A percentile compares a stretch with the other conserved stretches of the same genome.
These are phyloP conservation scores for Microdochium bolleyi DNA, from an alignment of 2,329 filamentous ascomycete genomes.

Conservation along the genomic window DNA sequence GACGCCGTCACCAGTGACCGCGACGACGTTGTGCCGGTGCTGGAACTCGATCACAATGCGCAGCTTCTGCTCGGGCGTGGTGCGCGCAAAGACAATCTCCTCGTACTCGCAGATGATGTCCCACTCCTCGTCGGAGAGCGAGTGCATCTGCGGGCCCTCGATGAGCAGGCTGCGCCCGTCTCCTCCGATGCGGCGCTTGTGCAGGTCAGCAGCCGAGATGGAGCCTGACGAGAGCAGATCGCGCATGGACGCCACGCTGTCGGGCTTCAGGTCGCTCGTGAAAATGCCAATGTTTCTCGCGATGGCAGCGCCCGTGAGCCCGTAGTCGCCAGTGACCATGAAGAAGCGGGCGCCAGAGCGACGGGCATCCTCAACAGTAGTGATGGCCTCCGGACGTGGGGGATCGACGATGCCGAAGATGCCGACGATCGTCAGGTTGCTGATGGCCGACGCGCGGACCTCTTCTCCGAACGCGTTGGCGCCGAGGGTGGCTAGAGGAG, in stretches of 20 bases:
- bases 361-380: constrained; percentile 31
- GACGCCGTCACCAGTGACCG: constrained; percentile 68
- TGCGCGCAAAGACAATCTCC: constrained; percentile 61
- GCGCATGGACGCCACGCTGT: constrained; percentile 10
- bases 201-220: constrained; percentile 6
- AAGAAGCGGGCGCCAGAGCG: constrained; percentile 35
- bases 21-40: constrained; percentile 50
- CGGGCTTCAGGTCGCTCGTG: constrained; percentile 26
- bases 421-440: constrained; percentile 38
- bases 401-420: constrained; percentile 43
- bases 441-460: constrained; percentile 27
- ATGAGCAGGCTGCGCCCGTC: constrained; percentile 16
- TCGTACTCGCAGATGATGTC: constrained; percentile 37
- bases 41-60: constrained; percentile 54
- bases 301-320: constrained; percentile 18
- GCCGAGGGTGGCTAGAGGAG: constrained; percentile 13
- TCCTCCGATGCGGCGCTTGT: constrained; percentile 10
- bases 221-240: not conserved
- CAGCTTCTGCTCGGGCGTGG: constrained; percentile 62
- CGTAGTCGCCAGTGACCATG: constrained; percentile 39
- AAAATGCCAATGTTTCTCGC: constrained; percentile 22
- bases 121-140: constrained; percentile 41
- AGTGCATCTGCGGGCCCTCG: constrained; percentile 51
- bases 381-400: constrained; percentile 31
- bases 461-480: constrained; percentile 44